Evolutionary conservation across 352 stramenopile species (phyloP).

Genomic region (Blastocystis sp.): DNA sequence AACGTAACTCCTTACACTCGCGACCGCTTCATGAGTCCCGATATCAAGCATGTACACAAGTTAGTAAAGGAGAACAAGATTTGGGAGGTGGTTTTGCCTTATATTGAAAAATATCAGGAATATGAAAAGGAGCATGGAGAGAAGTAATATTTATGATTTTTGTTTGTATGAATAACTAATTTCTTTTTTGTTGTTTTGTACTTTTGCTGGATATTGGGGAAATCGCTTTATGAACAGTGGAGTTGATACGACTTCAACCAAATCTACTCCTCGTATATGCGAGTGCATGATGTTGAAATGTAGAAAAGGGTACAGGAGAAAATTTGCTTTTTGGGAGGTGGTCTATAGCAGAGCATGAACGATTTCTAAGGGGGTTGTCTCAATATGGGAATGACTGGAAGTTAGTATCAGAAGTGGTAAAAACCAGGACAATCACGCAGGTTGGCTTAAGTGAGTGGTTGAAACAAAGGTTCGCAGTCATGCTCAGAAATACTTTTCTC

Average conservation of each 20-base stretch:
- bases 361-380: background rate
- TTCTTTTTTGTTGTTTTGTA: too few species aligned
- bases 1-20: slow-evolving; percentile 68
- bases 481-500: slow-evolving; percentile 27
- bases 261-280: too few species aligned
- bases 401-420: background rate
- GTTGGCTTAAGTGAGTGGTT: background rate
- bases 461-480: slow-evolving; percentile 17
- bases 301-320: too few species aligned
- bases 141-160: background rate
- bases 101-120: slow-evolving; percentile 61
- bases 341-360: background rate
- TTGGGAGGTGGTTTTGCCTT: slow-evolving; percentile 68
- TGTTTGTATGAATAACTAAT: background rate
- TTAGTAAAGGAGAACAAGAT: slow-evolving; percentile 73
- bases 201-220: too few species aligned
- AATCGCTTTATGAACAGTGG: too few species aligned
- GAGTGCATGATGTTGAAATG: too few species aligned
- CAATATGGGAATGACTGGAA: slow-evolving; percentile 31
- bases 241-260: too few species aligned
- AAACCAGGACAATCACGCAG: slow-evolving; percentile 20
- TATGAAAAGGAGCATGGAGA: slow-evolving; percentile 37
- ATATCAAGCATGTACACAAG: slow-evolving; percentile 75
- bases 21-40: slow-evolving; percentile 78
- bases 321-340: background rate